Evolutionary conservation across 2,329 filamentous ascomycete genomes (phyloP), one percentile per base, ranked within the genome.

Genomic region (Paracoccidioides brasiliensis): DNA sequence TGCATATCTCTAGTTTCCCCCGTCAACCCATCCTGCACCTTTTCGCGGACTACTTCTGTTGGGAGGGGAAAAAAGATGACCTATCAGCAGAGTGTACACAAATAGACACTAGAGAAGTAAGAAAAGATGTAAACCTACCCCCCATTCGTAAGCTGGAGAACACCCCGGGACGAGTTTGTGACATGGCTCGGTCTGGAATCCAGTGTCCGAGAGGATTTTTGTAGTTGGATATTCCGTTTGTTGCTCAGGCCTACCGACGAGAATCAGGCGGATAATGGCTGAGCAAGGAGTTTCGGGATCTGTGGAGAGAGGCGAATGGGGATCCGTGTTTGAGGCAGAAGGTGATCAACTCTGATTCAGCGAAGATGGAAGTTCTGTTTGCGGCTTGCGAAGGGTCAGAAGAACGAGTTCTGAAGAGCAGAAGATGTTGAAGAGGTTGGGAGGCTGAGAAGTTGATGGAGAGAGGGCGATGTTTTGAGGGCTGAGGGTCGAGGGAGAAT

Each of bases 21-120:
- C 12, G 93, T 98, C 63, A 95, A 78, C 70, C 93, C 93, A 79
- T 98, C 93, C 74, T 98, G 93, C 63, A 98, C 93, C 78, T 95
- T 97, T 76, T 98, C 93, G 71, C 90, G 90, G 71, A 98, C 89
- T 62, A 97, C 87, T 80, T 98, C 93, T 97, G 68, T 51, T 58
- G 56, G 44, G 15, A 5, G 42, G 60, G 59, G 41, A 55, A 61
- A 66, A 63, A 69, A 56, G 59, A 46, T 54, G 54, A 54, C 53
- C 22, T 7, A 50, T 55, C 10, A 56, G 22, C 46, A 35, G 35
- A 37, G 35, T 42, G 22, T 42, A 42, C 22, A 41, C 33, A n/a
- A 53, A 53, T 65, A 64, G 52, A 52, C 40, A 53, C 28, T 12
- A 55, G 40, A 63, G 51, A 46, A 57, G 58, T 54, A 54, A 48